Evolutionary conservation across 83 land plant genomes (phyloP), one percentile per base, ranked within the genome.

Genomic region (Picea mariana): DNA sequence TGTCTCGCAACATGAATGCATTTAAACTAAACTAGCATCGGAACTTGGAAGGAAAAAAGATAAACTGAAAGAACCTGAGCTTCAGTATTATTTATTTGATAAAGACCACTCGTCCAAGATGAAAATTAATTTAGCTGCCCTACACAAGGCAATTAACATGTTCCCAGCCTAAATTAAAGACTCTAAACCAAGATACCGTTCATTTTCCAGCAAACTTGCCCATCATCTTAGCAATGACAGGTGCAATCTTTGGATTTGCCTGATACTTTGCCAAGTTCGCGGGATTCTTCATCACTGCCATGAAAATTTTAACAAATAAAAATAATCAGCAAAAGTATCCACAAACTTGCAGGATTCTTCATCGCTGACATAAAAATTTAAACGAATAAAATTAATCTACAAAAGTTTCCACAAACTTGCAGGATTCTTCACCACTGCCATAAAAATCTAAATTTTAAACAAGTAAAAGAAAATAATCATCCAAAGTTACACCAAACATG

Each of bases 251-350:
- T 3, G 99, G 99, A 79, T 98, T 96, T 42, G 90, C 83, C 82
- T 98, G 98, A 83, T 98, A 91, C 93, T 98, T 96, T 18, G 96
- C 93, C 77, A 98, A 83, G 78, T 92, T 98, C 21, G 94, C 95
- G 66, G 99, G 99, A 77, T 98, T 98, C 84, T 90, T 96, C 99
- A 98, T 98, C 69, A 98, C 99, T 98, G 93, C 91, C 80, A 78
- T 15, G 24, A 60, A 26, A n/a, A 7, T n/a, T 84, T 17, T 18
- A 20, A 40, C 49, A 20, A 71, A 80, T 55, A 12, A 55, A 55
- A 55, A 55, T 12, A 55, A 55, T 55, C 58, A 42, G 11, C 23
- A 44, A 75, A 4, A 47, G 23, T 15, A 94, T 96, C 15, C 94
- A 92, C 0, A 52, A 1, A 11, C 58, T 12, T 55, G 15, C 15